A percentile compares a stretch with the other conserved stretches of the same genome.
Conservation (phyloP, 352 stramenopile genomes). For the Elongisporangium undulatum region DNA sequence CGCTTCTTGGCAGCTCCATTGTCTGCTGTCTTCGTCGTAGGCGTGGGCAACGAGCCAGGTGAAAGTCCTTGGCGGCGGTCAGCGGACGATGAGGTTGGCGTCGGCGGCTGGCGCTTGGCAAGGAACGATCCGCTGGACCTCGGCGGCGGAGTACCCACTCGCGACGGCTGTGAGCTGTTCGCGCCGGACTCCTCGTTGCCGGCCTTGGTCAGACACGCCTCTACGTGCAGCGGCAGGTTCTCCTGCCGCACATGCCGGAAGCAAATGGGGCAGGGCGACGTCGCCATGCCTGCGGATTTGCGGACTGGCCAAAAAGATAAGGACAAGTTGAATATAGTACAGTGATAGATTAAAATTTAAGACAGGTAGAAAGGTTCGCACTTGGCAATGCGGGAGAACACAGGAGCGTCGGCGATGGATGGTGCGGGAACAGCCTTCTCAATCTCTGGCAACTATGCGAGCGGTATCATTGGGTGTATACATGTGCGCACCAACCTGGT, state of each 20-base stretch:
- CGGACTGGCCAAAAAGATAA: not conserved
- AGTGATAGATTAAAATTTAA: constrained; percentile 1
- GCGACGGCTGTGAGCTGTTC: not conserved
- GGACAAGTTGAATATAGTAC: not conserved
- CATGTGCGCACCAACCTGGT: not conserved
- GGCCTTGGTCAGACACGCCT: constrained; percentile 40
- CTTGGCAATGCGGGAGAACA: not conserved
- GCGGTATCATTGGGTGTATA: not conserved
- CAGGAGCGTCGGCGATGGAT: not conserved
- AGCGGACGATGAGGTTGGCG: constrained; percentile 9
- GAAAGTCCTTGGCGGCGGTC: not conserved
- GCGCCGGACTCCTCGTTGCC: not conserved
- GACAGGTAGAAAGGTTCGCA: too few species aligned
- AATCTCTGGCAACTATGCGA: too few species aligned
- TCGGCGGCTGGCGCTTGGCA: not conserved
- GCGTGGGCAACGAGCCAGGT: constrained; percentile 5
- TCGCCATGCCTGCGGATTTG: constrained; percentile 15
- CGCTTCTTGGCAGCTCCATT: constrained; percentile 35
- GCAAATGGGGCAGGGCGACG: constrained; percentile 65
- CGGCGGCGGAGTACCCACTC: not conserved
- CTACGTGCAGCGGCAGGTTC: constrained; percentile 72
- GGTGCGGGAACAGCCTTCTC: not conserved
- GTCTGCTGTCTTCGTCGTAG: not conserved
- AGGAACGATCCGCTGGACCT: not conserved
- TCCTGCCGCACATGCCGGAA: constrained; percentile 67